Percentiles rank a stretch among this genome's conserved stretches.
These are phyloP conservation scores for Geranium brycei DNA, from an alignment of 345 rosid species.

Conservation along the genomic window DNA sequence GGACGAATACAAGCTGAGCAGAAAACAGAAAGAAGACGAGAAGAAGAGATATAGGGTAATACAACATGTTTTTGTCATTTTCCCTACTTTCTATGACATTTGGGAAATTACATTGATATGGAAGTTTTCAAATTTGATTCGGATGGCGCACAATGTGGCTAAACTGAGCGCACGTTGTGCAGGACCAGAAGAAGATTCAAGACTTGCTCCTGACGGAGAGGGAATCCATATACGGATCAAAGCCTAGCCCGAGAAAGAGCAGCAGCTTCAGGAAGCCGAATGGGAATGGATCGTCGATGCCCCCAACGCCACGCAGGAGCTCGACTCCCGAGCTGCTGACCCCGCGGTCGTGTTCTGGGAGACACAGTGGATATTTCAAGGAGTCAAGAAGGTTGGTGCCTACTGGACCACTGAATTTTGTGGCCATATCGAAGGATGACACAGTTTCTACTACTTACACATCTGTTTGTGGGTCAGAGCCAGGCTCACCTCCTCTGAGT, in stretches of 20 bases:
- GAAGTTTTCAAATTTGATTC: no score
- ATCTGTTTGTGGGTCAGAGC: slow-evolving; percentile 71
- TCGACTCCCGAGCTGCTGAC: slow-evolving; percentile 77
- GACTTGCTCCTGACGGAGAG: slow-evolving; percentile 73
- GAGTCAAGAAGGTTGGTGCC: slow-evolving; percentile 62
- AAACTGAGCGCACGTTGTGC: slow-evolving; percentile 2
- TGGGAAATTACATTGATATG: not conserved
- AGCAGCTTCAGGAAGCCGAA: slow-evolving; percentile 73
- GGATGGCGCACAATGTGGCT: no score
- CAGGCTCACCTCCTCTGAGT: slow-evolving; percentile 60
- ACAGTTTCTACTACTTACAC: slow-evolving; percentile 59
- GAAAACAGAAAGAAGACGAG: slow-evolving; percentile 77
- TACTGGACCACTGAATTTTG: slow-evolving; percentile 70
- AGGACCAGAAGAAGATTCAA: slow-evolving; percentile 96
- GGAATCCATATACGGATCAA: slow-evolving; percentile 83
- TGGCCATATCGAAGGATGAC: slow-evolving; percentile 19
- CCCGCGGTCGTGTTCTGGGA: slow-evolving; percentile 82
- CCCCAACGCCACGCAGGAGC: slow-evolving; percentile 75
- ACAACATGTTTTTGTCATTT: not conserved
- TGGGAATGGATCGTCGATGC: slow-evolving; percentile 78
- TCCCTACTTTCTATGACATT: not conserved
- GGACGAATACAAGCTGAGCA: slow-evolving; percentile 73
- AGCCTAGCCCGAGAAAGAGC: slow-evolving; percentile 80
- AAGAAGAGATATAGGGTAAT: slow-evolving; percentile 72
- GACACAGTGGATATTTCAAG: slow-evolving; percentile 76